A percentile compares a stretch with the other conserved stretches of the same genome.
Conservation (phyloP, 768 basidiomycete genomes). For the Leccinellum albellum region DNA sequence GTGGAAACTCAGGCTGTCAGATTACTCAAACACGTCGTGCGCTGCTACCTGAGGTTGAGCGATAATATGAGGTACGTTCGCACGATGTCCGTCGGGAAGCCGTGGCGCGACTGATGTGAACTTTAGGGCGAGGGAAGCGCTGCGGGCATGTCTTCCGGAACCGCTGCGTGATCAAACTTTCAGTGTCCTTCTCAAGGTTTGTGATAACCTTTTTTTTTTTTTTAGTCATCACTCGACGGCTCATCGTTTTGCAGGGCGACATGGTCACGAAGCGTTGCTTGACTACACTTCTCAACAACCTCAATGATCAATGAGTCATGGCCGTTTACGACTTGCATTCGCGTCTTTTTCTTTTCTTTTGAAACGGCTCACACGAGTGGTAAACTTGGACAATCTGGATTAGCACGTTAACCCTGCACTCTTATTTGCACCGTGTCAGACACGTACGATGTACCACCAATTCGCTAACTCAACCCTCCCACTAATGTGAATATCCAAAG, state of each 20-base stretch:
- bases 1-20: conserved; percentile 98
- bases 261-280: conserved; percentile 97
- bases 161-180: conserved; percentile 94
- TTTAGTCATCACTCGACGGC: neutral
- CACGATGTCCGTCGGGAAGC: conserved; percentile 7
- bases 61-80: conserved; percentile 84
- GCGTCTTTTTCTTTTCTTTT: conserved; percentile 14
- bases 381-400: conserved; percentile 32
- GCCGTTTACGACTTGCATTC: conserved; percentile 5
- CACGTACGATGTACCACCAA: conserved; percentile 30
- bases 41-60: conserved; percentile 93
- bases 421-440: conserved; percentile 27
- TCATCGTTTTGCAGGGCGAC: conserved; percentile 62
- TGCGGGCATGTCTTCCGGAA: conserved; percentile 93
- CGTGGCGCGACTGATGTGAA: conserved; percentile 6
- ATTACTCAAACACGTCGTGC: conserved; percentile 94
- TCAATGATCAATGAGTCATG: conserved; percentile 57
- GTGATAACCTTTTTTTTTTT: conserved; percentile 13
- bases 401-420: conserved; percentile 23
- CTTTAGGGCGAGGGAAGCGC: conserved; percentile 85
- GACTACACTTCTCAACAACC: conserved; percentile 83
- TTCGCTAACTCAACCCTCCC: conserved; percentile 27
- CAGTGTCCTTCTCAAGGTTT: conserved; percentile 81
- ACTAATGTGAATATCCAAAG: conserved; percentile 31
- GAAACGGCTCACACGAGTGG: conserved; percentile 17